phyloP scores from a whole-genome alignment of 192 early-diverging fungal species.

The Anaeromyces robustus region DNA sequence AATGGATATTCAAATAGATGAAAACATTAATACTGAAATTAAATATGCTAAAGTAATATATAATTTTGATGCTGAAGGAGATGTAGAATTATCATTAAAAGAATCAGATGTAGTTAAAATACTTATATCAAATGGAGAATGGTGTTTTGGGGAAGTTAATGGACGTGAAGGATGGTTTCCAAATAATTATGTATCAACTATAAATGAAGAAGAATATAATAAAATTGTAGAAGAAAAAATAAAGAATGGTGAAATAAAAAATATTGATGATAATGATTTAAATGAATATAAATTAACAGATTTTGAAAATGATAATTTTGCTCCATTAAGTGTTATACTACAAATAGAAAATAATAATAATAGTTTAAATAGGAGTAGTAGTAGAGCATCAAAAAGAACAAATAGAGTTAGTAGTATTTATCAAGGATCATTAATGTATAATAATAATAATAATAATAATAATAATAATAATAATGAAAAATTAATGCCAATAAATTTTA shows the following conservation, averaged over 20 bases:
- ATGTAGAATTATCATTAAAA: neutral
- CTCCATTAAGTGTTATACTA: no score
- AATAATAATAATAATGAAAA: no score
- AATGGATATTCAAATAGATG: no score
- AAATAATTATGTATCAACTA: neutral
- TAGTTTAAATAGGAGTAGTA: no score
- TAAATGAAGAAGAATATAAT: neutral
- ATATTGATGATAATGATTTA: neutral
- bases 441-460: no score
- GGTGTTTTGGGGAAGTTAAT: neutral
- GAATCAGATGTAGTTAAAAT: neutral
- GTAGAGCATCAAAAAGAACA: no score
- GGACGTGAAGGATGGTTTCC: neutral
- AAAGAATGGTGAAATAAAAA: neutral
- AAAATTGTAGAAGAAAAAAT: neutral
- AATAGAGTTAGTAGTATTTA: no score
- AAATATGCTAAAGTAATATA: neutral
- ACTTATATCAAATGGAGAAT: neutral
- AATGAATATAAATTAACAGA: neutral
- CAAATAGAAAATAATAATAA: no score
- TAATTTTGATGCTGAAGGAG: neutral
- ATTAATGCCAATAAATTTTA: no score
- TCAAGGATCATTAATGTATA: no score
- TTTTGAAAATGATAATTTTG: neutral
- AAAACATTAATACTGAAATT: no score